Conservation (phyloP, 805 yeast species). For the Starmera dryadoides region DNA sequence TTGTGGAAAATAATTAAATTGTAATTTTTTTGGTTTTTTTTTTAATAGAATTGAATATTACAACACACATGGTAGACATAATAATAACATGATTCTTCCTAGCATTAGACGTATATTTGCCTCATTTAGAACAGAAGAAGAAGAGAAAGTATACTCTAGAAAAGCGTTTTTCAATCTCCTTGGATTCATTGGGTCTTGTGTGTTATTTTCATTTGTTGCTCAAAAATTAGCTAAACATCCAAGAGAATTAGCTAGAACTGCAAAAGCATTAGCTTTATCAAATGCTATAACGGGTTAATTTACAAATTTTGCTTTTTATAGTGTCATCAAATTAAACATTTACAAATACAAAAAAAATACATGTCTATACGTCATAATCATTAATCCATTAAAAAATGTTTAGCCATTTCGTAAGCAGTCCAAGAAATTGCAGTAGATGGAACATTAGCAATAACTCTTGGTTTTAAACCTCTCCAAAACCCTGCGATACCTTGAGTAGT, state of each 20-base stretch:
- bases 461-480: conserved; percentile 79
- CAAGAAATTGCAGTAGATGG: conserved; percentile 96
- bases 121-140: conserved; percentile 80
- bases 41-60: too few relatives aligned
- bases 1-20: neutral
- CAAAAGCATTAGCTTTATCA: conserved; percentile 14
- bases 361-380: neutral
- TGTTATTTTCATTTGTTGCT: conserved; percentile 72
- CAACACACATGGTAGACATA: too few relatives aligned
- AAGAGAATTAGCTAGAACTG: conserved; percentile 15
- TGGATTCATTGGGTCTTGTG: conserved; percentile 79
- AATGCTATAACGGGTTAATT: conserved; percentile 11
- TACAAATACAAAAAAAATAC: too few relatives aligned
- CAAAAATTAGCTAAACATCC: conserved; percentile 35
- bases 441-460: conserved; percentile 86
- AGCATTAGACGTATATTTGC: conserved; percentile 74
- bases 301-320: too few relatives aligned
- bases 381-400: conserved; percentile 29
- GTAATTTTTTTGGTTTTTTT: conserved; percentile 1
- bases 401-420: conserved; percentile 98
- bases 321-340: too few relatives aligned
- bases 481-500: conserved; percentile 54
- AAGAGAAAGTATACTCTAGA: conserved; percentile 69
- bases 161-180: conserved; percentile 70
- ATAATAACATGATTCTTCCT: too few relatives aligned